Base-by-base conservation (phyloP, 1,284 basidiomycete species). In the Phaffia rhodozyma region DNA sequence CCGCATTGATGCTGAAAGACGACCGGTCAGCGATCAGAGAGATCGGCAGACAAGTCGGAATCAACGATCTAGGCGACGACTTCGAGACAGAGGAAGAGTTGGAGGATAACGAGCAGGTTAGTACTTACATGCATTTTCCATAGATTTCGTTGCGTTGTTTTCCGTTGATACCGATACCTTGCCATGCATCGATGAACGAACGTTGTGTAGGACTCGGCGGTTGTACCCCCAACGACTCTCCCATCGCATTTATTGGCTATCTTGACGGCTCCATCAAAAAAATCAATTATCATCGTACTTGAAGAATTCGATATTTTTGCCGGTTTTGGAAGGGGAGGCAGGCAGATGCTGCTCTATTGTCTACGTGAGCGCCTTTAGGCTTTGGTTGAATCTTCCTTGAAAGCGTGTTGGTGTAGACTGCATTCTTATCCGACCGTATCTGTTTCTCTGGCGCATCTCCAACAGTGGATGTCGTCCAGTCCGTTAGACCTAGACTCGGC, bases 261-360 rank as follows among this genome's bases (percentile, higher is more conserved):
- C 56, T 85, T 94, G 56, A 85, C 88, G 5, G 75, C 84, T 53
- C 81, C 93, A 1, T 85, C 88, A 0, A 84, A 86, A 20, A 85
- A 87, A 29, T 85, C 92, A 0, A 85, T 88, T 0, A 75, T 97
- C 58, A 79, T 97, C 55, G 74, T 96, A 55, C 80, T 97, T 0
- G 92, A 97, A 70, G 86, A 86, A 13, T 92, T 96, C 73, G 93
- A 97, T 72, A 79, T 91, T 27, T 97, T 96, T 73, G 86, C 90
- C 1, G 80, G 85, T 16, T 65, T 65, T 20, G 63, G 63, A 3
- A 30, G 58, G 53, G 91, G 94, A 75, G 83, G 90, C 55, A 82
- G 92, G 55, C 89, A 96, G 72, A 86, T 89, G 0, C 75, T 94
- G 7, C 80, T 94, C 2, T 94, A 94, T 71, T 93, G 90, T 70